Conservation (phyloP, 495 filamentous ascomycete species). For the Baudoinia panamericana region DNA sequence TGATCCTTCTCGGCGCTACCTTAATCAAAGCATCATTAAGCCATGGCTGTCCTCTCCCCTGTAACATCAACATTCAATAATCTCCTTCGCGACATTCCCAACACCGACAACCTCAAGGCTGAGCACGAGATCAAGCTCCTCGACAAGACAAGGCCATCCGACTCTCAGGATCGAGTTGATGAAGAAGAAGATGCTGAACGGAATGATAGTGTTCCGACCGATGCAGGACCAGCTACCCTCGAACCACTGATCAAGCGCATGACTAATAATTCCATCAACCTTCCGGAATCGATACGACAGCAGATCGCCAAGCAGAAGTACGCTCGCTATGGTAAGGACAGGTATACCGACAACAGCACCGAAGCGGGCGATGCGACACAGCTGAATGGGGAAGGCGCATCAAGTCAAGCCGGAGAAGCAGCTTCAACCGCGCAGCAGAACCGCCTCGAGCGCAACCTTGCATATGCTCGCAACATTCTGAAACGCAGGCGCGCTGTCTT, state of each 20-base stretch:
- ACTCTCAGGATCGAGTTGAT: background rate
- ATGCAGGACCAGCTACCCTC: background rate
- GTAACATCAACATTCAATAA: background rate
- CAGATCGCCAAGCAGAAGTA: conserved; percentile 46
- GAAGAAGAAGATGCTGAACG: conserved; percentile 14
- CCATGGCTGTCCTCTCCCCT: conserved; percentile 9
- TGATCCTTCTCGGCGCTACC: too few relatives aligned
- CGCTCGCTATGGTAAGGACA: conserved; percentile 47
- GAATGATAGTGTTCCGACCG: conserved; percentile 7
- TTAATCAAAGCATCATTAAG: too few relatives aligned
- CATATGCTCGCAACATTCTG: conserved; percentile 12
- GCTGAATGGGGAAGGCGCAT: conserved; percentile 8
- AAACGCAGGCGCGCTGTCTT: conserved; percentile 11
- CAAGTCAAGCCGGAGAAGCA: background rate
- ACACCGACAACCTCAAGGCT: conserved; percentile 31
- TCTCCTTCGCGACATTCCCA: conserved; percentile 9
- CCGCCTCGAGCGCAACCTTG: conserved; percentile 17
- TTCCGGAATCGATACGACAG: conserved; percentile 25
- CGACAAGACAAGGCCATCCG: conserved; percentile 33
- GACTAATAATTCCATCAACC: conserved; percentile 11
- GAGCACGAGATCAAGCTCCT: conserved; percentile 50
- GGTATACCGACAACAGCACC: conserved; percentile 25
- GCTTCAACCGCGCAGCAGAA: background rate
- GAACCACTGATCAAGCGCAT: conserved; percentile 11
- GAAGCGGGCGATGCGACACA: conserved; percentile 1